These are phyloP conservation scores for Daldinia grandis DNA, from an alignment of 495 filamentous ascomycete species.

Conservation along the genomic window DNA sequence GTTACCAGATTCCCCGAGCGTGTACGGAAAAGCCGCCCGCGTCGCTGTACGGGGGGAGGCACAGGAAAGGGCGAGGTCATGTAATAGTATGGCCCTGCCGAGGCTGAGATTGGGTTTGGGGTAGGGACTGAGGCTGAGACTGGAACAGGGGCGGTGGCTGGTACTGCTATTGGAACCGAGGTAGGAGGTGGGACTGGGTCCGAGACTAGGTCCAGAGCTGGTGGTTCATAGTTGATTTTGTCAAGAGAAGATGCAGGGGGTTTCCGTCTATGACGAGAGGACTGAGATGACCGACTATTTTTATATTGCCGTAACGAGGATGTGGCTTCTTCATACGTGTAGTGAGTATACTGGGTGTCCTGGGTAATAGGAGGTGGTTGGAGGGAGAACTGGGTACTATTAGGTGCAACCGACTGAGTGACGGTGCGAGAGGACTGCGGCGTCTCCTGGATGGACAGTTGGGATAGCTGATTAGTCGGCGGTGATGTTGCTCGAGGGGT, in stretches of 20 bases:
- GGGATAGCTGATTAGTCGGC: slow-evolving; percentile 28
- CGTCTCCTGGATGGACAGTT: slow-evolving; percentile 32
- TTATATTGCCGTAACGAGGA: slow-evolving; percentile 14
- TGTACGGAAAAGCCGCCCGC: slow-evolving; percentile 40
- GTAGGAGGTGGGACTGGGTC: neutral
- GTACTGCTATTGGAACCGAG: neutral
- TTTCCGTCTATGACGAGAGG: slow-evolving; percentile 2
- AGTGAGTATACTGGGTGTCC: slow-evolving; percentile 22
- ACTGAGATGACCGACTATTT: neutral
- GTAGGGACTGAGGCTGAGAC: neutral
- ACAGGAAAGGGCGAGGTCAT: neutral
- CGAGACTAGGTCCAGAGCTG: neutral
- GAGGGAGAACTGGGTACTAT: slow-evolving; percentile 13
- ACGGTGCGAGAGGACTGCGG: slow-evolving; percentile 25
- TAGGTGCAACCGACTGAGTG: slow-evolving; percentile 2
- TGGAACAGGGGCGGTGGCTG: neutral
- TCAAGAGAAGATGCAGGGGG: neutral
- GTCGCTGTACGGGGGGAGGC: slow-evolving; percentile 4
- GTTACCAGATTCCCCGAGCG: slow-evolving; percentile 37
- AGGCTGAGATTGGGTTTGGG: neutral
- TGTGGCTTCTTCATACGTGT: slow-evolving; percentile 23
- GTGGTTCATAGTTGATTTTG: neutral
- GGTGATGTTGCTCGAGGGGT: slow-evolving; percentile 15
- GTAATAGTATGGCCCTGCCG: slow-evolving; percentile 16
- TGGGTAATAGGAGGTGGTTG: neutral